Evolutionary conservation across 75 land plant species (phyloP).

Genomic region (Larix kaempferi): DNA sequence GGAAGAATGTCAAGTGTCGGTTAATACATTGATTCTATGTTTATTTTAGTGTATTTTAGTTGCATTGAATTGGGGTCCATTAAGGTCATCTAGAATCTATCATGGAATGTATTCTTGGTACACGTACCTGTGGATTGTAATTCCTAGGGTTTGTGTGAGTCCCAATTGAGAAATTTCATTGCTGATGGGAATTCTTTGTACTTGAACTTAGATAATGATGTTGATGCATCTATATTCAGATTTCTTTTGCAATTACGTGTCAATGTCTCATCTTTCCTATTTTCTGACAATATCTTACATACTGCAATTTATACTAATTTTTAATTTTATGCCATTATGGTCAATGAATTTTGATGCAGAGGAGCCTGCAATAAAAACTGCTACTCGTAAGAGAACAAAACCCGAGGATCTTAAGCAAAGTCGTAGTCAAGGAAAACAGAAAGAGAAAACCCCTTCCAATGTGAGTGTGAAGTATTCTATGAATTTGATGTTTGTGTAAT

Average conservation of each 20-base stretch:
- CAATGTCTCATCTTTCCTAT: neutral
- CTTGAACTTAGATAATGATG: neutral
- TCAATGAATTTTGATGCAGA: neutral
- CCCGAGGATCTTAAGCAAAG: neutral
- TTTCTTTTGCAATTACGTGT: neutral
- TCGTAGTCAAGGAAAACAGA: neutral
- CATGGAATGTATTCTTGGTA: too few species aligned
- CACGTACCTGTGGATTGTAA: neutral
- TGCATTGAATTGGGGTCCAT: too few species aligned
- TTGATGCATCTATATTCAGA: conserved; percentile 5
- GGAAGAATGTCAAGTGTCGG: too few species aligned
- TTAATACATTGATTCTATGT: too few species aligned
- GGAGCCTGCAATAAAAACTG: neutral
- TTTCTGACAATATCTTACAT: neutral
- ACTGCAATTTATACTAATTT: neutral
- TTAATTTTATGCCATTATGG: neutral
- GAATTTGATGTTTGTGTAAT: neutral
- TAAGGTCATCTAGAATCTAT: too few species aligned
- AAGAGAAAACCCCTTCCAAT: neutral
- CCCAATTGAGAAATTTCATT: neutral
- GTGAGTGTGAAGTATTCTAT: neutral
- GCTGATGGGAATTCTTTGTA: neutral
- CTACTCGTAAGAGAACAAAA: neutral
- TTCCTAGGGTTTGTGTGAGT: neutral
- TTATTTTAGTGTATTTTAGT: too few species aligned